Evolutionary conservation across 2,329 filamentous ascomycete genomes (phyloP), one percentile per base, ranked within the genome.

Genomic region (Colletotrichum sp.): DNA sequence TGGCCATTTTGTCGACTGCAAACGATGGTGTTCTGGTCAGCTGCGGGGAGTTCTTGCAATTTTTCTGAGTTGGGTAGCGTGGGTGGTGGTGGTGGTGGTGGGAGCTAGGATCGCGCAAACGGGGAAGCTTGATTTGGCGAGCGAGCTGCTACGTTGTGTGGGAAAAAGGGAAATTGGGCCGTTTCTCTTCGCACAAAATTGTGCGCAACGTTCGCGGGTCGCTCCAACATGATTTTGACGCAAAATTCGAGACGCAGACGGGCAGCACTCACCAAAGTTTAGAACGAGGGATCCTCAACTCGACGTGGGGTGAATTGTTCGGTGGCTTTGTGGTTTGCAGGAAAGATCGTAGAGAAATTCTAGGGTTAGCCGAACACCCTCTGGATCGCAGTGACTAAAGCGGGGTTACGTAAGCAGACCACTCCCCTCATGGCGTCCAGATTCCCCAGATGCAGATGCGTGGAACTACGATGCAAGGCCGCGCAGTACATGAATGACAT

Each of bases 1-100:
- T 97, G 86, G 97, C 94, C 97, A 99, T 99, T 87, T 88, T 95
- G 85, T 83, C 80, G 71, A 76, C 74, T 76, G 39, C 56, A 48
- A 36, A 30, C 25, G 52, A 67, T 22, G 66, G 55, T 43, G 39
- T 10, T 43, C 18, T 61, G 36, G 70, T 75, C 65, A 75, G 73
- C 56, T 72, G 69, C 73, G 64, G 73, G 69, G 73, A 39, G 56
- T 34, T 13, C 18, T 43, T 56, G 30, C 39, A 55, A 43, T 65
- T 56, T 66, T 66, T 65, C 48, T 58, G 65, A 43, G 39, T 43
- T 43, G 39, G 39, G 39, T 43, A n/a, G 39, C 39, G 39, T n/a
- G 39, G 36, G 62, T 27, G 71, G 67, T 66, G 36, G 68, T 72
- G 30, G 36, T 61, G 67, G 67, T 75, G 74, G 70, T 76, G 74